phyloP scores from a whole-genome alignment of 225 moss, liverwort and hornwort species.

The Ulota crispa region DNA sequence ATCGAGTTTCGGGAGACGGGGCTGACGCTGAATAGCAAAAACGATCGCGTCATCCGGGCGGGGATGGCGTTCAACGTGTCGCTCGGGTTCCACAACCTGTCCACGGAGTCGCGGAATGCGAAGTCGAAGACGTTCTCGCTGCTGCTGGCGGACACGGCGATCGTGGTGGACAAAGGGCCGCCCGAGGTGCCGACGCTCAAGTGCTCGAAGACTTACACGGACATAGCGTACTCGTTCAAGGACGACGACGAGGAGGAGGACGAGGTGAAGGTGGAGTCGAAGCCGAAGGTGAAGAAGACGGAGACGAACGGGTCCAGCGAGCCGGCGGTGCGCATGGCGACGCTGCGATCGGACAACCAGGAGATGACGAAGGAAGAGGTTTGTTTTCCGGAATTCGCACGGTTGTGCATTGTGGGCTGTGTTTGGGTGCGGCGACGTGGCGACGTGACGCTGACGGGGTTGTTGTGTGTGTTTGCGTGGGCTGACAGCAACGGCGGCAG shows the following conservation, averaged over 20 bases:
- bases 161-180: conserved; percentile 70
- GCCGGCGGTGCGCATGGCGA: conserved; percentile 80
- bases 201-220: conserved; percentile 90
- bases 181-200: conserved; percentile 82
- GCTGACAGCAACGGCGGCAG: conserved; percentile 61
- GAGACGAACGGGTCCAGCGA: conserved; percentile 70
- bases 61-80: conserved; percentile 97
- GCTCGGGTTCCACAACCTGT: conserved; percentile 81
- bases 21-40: conserved; percentile 80
- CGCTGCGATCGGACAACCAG: conserved; percentile 94
- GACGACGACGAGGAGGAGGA: conserved; percentile 98
- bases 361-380: conserved; percentile 98
- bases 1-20: conserved; percentile 76
- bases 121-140: conserved; percentile 83
- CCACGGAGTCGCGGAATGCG: conserved; percentile 69
- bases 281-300: conserved; percentile 53
- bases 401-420: neutral
- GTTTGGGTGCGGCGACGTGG: neutral
- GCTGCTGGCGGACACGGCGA: conserved; percentile 89
- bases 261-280: conserved; percentile 73
- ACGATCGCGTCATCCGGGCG: conserved; percentile 74
- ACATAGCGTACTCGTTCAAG: conserved; percentile 98
- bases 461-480: accelerated
- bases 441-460: neutral
- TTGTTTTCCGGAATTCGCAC: too few relatives aligned